Evolutionary conservation across 2,329 filamentous ascomycete genomes (phyloP).

Genomic region (Volutella citrinella): DNA sequence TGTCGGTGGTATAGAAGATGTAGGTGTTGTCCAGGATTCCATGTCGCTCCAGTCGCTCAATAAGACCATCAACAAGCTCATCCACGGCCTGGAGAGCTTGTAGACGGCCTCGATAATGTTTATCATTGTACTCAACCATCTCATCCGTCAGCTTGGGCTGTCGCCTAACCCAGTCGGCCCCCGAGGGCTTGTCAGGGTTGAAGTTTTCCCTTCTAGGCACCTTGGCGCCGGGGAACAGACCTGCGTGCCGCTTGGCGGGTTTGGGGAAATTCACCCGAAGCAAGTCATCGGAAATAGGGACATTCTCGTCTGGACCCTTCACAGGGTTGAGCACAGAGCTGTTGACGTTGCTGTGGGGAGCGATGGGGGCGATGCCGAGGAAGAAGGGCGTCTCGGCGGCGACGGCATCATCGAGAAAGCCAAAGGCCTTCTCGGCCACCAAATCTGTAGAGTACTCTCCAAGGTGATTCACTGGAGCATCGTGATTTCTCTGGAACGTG

Average conservation of each 20-base stretch:
- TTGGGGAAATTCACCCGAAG: constrained; percentile 31
- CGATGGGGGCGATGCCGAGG: constrained; percentile 49
- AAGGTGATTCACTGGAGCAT: constrained; percentile 38
- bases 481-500: constrained; percentile 59
- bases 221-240: constrained; percentile 56
- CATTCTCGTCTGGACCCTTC: constrained; percentile 8
- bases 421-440: constrained; percentile 46
- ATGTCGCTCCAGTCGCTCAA: constrained; percentile 30
- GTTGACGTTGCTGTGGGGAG: constrained; percentile 29
- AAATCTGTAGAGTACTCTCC: constrained; percentile 54
- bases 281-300: constrained; percentile 40
- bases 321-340: constrained; percentile 46
- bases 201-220: constrained; percentile 65
- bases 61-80: constrained; percentile 39
- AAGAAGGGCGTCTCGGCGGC: constrained; percentile 50
- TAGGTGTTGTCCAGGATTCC: constrained; percentile 42
- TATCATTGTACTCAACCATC: constrained; percentile 34
- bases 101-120: constrained; percentile 39
- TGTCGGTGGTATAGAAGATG: constrained; percentile 18
- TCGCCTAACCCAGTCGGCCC: constrained; percentile 42
- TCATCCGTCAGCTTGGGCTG: constrained; percentile 33
- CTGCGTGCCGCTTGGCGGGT: constrained; percentile 51
- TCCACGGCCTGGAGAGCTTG: constrained; percentile 44
- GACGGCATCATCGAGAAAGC: constrained; percentile 52
- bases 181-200: constrained; percentile 50